Base-by-base conservation (phyloP, 2,329 filamentous ascomycete genomes). In the Knoxdaviesia proteae region DNA sequence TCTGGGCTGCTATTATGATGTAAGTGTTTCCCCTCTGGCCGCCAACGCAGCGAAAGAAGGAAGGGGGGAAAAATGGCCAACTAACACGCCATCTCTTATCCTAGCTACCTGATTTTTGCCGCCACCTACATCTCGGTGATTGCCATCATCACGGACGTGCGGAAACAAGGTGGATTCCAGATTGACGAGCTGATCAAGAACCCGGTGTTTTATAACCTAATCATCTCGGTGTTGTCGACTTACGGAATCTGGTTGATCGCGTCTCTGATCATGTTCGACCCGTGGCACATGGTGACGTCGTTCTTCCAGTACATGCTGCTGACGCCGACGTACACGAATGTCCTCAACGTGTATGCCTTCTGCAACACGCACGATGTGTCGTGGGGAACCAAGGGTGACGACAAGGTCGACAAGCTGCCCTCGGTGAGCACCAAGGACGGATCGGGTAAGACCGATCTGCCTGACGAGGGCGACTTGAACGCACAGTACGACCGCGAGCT, bases 281-380 rank as follows among this genome's bases (percentile, higher is more conserved):
- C 90, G 4, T 98, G 90, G 88, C 90, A 98, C 63, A 96, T 98
- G 86, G 71, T 94, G 58, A 96, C 90, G n/a, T 78, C 80, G 45
- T 84, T 96, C 60, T 59, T 86, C 40, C 90, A 96, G 71, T 98
- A 98, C 59, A 77, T 96, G 52, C 74, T 96, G 37, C 71, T 98
- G 45, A 94, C 87, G 0, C 90, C 90, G 0, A 94, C 87, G 0
- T 98, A 94, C 63, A 92, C 92, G 65, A 98, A 96, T 61, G 87
- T 96, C 46, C 77, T 98, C 53, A 98, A 96, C 66, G 90, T 98
- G 45, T 98, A 96, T 61, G 88, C 88, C 47, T 98, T 98, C 62
- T 96, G 87, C 63, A 94, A 94, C 62, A 94, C 87, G 31, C 87
- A 94, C 68, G 87, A 94, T 55, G 90, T 94, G 49, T 92, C 87